Evolutionary conservation across 2,329 filamentous ascomycete genomes (phyloP).

Genomic region (Tolypocladium inflatum): DNA sequence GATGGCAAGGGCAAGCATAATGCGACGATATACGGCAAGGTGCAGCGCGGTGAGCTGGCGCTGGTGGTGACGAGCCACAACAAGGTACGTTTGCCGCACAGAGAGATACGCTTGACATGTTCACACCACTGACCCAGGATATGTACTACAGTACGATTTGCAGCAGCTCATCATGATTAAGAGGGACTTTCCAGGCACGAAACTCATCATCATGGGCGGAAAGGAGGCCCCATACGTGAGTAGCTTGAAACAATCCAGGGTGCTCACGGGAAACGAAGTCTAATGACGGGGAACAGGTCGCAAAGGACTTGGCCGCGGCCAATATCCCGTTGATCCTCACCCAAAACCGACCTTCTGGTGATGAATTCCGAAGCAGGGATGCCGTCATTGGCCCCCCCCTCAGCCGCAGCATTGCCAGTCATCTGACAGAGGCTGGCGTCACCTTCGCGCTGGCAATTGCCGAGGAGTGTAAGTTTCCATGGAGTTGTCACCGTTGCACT

Average conservation of each 20-base stretch:
- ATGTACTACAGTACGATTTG: not conserved
- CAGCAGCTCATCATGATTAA: not conserved
- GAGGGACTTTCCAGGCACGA: not conserved
- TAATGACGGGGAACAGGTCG: not conserved
- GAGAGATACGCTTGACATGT: conserved; percentile 7
- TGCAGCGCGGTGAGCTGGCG: conserved; percentile 25
- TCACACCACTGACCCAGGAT: not conserved
- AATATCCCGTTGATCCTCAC: not conserved
- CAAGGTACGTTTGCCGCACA: conserved; percentile 28
- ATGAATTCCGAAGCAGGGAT: not conserved
- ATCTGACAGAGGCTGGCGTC: conserved; percentile 30
- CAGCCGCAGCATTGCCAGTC: conserved; percentile 24
- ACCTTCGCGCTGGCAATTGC: conserved; percentile 17
- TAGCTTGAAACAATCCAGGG: not conserved
- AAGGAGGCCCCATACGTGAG: not conserved
- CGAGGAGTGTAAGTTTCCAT: not conserved
- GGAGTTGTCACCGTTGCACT: not conserved
- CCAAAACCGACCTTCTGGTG: not conserved
- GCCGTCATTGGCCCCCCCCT: conserved; percentile 32
- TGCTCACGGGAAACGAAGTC: not conserved
- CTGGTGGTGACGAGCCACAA: conserved; percentile 29
- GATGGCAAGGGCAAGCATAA: conserved; percentile 24
- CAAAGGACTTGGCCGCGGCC: not conserved
- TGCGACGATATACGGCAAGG: conserved; percentile 23
- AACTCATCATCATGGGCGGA: not conserved